Evolutionary conservation across 805 yeast species (phyloP).

Genomic region (Wilhelminamyces savonicus): DNA sequence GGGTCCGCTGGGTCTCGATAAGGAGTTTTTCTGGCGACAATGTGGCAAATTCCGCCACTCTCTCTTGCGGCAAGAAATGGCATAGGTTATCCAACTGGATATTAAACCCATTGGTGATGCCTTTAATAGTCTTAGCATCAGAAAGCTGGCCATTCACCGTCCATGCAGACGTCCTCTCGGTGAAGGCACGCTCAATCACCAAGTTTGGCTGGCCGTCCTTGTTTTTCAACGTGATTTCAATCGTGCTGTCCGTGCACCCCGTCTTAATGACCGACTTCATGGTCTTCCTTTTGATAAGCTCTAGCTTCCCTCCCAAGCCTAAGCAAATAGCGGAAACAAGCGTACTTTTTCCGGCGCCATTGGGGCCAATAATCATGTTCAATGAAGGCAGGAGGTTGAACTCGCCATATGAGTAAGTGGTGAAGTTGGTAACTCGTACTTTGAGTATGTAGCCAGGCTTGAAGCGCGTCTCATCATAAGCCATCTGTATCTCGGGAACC

Average conservation of each 20-base stretch:
- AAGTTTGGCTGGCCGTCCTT: conserved; percentile 24
- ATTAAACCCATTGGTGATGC: conserved; percentile 43
- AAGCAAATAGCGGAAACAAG: conserved; percentile 89
- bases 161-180: conserved; percentile 47
- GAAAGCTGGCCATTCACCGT: conserved; percentile 34
- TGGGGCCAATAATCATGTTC: conserved; percentile 93
- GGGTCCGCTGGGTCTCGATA: conserved; percentile 73
- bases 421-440: conserved; percentile 54
- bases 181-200: conserved; percentile 41
- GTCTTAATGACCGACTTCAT: conserved; percentile 67
- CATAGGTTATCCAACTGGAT: conserved; percentile 89
- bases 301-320: conserved; percentile 78
- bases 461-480: no score
- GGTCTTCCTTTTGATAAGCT: conserved; percentile 62
- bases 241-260: conserved; percentile 42
- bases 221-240: conserved; percentile 48
- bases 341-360: conserved; percentile 93
- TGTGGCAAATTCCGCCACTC: conserved; percentile 88
- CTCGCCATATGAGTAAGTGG: conserved; percentile 64
- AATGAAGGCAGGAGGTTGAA: conserved; percentile 75
- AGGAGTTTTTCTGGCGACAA: conserved; percentile 70
- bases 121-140: conserved; percentile 41
- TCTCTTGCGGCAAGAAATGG: conserved; percentile 91
- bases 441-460: conserved; percentile 44
- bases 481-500: no score